Evolutionary conservation across 2,329 filamentous ascomycete species (phyloP).

Genomic region (Cytospora chrysosperma): DNA sequence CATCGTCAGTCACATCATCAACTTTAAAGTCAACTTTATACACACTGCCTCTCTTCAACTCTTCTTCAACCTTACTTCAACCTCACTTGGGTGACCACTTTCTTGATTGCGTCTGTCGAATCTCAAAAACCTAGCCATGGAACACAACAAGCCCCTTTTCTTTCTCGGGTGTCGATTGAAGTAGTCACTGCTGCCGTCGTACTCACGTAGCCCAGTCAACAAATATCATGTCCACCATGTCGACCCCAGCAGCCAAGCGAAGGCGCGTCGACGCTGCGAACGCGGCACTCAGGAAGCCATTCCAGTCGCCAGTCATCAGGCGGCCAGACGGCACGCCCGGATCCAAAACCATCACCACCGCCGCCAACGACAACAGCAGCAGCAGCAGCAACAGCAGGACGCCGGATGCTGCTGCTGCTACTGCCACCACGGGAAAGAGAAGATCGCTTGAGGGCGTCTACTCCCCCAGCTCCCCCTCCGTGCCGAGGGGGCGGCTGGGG

Average conservation of each 20-base stretch:
- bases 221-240: slow-evolving; percentile 22
- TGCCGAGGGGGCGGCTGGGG: neutral
- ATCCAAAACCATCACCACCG: neutral
- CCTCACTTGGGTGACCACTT: neutral
- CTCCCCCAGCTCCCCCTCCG: slow-evolving; percentile 16
- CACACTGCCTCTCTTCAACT: no score
- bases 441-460: neutral
- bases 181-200: slow-evolving; percentile 7
- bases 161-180: neutral
- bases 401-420: neutral
- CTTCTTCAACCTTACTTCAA: no score
- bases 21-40: neutral
- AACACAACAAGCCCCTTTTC: neutral
- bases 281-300: slow-evolving; percentile 65
- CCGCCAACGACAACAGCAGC: neutral
- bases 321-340: no score
- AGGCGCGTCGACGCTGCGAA: slow-evolving; percentile 59
- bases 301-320: slow-evolving; percentile 59
- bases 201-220: no score
- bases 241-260: slow-evolving; percentile 54
- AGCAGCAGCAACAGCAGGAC: neutral
- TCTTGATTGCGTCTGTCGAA: neutral
- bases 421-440: neutral
- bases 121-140: neutral
- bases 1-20: no score